These are phyloP conservation scores for Coelastrella sp. DNA, from an alignment of 139 green algal species.

Conservation along the genomic window DNA sequence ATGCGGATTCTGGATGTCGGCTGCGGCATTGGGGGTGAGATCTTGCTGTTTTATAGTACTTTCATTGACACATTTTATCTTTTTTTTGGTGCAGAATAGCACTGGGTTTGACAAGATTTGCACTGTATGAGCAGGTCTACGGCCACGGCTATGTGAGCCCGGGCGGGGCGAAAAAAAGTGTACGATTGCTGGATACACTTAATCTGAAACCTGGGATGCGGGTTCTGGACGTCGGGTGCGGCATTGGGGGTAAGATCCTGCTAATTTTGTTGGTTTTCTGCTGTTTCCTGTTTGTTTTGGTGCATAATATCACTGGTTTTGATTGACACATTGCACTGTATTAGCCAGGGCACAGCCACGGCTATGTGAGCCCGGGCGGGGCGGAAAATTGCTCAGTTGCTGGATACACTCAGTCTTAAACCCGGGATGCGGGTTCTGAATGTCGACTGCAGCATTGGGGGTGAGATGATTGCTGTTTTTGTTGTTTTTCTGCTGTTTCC, in stretches of 20 bases:
- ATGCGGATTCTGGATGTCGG: constrained; percentile 85
- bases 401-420: constrained; percentile 70
- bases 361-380: constrained; percentile 86
- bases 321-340: constrained; percentile 82
- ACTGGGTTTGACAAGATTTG: too few species aligned
- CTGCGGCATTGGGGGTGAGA: constrained; percentile 78
- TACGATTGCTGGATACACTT: constrained; percentile 71
- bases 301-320: too few species aligned
- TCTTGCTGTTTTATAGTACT: too few species aligned
- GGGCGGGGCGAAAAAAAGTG: constrained; percentile 72
- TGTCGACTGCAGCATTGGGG: constrained; percentile 67
- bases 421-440: constrained; percentile 80
- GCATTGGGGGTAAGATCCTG: constrained; percentile 6
- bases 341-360: constrained; percentile 83
- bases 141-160: constrained; percentile 84
- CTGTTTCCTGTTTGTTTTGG: background rate
- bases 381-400: constrained; percentile 70
- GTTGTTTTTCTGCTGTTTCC: background rate
- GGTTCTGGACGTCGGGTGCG: constrained; percentile 85
- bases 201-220: constrained; percentile 73
- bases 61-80: too few species aligned
- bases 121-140: constrained; percentile 86
- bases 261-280: background rate
- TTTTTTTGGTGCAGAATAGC: too few species aligned
- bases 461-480: background rate